Conservation (phyloP, 192 early-diverging fungal genomes). For the Spizellomyces punctatus region DNA sequence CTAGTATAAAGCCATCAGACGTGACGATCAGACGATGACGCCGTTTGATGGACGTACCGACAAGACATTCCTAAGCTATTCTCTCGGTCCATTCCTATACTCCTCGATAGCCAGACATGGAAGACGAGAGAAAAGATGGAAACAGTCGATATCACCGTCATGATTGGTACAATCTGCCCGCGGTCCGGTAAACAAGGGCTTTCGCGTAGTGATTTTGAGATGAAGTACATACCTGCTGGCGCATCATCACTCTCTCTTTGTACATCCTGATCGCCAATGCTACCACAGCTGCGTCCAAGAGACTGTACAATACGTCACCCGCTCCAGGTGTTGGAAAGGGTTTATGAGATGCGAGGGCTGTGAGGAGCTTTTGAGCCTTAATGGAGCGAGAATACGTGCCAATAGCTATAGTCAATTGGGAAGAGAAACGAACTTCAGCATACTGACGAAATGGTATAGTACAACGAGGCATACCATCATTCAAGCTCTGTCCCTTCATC, state of each 20-base stretch:
- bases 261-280: slow-evolving; percentile 19
- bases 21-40: not conserved
- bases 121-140: not conserved
- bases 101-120: not conserved
- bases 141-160: slow-evolving; percentile 9
- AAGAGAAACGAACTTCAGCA: not conserved
- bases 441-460: too few relatives aligned
- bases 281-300: slow-evolving; percentile 16
- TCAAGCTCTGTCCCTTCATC: slow-evolving; percentile 5
- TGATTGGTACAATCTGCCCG: not conserved
- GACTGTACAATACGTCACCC: slow-evolving; percentile 23
- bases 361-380: slow-evolving; percentile 1
- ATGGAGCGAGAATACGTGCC: not conserved
- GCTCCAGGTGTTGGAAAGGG: slow-evolving; percentile 20
- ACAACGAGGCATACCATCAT: slow-evolving; percentile 2
- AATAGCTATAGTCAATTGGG: not conserved
- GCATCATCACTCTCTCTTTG: slow-evolving; percentile 1
- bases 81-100: not conserved
- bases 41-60: not conserved
- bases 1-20: not conserved
- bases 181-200: not conserved
- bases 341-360: not conserved
- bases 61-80: not conserved
- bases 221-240: slow-evolving; percentile 5
- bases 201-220: not conserved